These are phyloP conservation scores for Corymbia citriodora DNA, from an alignment of 441 rosid species.

Conservation along the genomic window DNA sequence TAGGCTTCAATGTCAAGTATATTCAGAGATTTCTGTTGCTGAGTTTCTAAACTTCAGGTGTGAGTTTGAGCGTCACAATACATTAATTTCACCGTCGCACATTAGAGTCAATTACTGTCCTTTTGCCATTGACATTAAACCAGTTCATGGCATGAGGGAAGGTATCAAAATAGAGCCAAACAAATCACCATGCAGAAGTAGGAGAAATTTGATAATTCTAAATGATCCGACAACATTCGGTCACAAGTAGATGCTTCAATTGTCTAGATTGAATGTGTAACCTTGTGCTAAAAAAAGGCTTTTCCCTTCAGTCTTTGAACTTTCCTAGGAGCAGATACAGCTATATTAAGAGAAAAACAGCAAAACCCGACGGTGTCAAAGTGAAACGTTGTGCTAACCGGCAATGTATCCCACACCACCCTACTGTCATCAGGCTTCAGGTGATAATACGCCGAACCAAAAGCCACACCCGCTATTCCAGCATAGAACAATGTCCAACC, in stretches of 20 bases:
- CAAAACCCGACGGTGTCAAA: not conserved
- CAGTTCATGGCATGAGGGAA: not conserved
- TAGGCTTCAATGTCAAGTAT: not conserved
- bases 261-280: not conserved
- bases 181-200: not conserved
- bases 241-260: not conserved
- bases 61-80: not conserved
- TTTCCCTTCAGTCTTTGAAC: not conserved
- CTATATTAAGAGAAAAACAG: not conserved
- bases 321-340: not conserved
- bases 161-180: not conserved
- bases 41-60: not conserved
- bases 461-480: slow-evolving; percentile 59
- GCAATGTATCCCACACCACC: slow-evolving; percentile 69
- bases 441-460: slow-evolving; percentile 86
- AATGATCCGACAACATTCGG: not conserved
- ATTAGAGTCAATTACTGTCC: not conserved
- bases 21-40: not conserved
- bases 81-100: not conserved
- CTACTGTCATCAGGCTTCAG: slow-evolving; percentile 72
- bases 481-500: slow-evolving; percentile 79
- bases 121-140: not conserved
- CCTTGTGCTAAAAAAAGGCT: not conserved
- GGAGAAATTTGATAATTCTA: not conserved
- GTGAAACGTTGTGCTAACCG: slow-evolving; percentile 44